Percentiles rank a stretch among this genome's conserved stretches.
Conservation (phyloP, 345 rosid species). For the Sonneratia caseolaris region DNA sequence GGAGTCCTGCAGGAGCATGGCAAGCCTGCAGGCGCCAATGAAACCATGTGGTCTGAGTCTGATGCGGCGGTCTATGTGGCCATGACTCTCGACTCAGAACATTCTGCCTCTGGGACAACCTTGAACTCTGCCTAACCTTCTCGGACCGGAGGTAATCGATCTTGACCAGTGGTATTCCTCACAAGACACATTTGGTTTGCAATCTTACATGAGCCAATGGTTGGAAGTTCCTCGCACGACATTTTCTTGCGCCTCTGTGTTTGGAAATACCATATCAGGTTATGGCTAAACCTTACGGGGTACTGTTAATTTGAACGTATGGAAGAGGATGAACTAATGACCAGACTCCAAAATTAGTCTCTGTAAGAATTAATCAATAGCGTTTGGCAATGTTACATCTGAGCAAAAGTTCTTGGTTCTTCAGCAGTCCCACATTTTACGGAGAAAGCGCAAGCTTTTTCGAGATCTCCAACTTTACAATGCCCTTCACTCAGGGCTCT, state of each 20-base stretch:
- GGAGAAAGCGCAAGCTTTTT: slow-evolving; percentile 51
- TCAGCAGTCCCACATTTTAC: slow-evolving; percentile 44
- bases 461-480: slow-evolving; percentile 54
- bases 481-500: slow-evolving; percentile 65
- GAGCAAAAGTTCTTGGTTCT: slow-evolving; percentile 33
- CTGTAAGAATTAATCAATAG: neutral
- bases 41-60: slow-evolving; percentile 27
- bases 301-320: too few species aligned
- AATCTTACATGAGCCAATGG: slow-evolving; percentile 56
- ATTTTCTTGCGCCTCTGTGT: too few species aligned
- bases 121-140: slow-evolving; percentile 52
- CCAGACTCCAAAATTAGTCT: neutral
- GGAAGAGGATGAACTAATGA: too few species aligned
- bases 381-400: neutral
- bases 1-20: neutral
- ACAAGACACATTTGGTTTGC: too few species aligned
- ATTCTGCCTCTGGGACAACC: slow-evolving; percentile 78
- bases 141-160: slow-evolving; percentile 68
- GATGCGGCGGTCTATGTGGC: slow-evolving; percentile 77
- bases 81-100: slow-evolving; percentile 82
- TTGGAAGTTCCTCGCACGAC: slow-evolving; percentile 30
- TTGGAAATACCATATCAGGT: too few species aligned
- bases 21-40: slow-evolving; percentile 9
- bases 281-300: too few species aligned
- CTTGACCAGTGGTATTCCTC: slow-evolving; percentile 51